Evolutionary conservation across 345 rosid species (phyloP).

Genomic region (Linum usitatissimum): DNA sequence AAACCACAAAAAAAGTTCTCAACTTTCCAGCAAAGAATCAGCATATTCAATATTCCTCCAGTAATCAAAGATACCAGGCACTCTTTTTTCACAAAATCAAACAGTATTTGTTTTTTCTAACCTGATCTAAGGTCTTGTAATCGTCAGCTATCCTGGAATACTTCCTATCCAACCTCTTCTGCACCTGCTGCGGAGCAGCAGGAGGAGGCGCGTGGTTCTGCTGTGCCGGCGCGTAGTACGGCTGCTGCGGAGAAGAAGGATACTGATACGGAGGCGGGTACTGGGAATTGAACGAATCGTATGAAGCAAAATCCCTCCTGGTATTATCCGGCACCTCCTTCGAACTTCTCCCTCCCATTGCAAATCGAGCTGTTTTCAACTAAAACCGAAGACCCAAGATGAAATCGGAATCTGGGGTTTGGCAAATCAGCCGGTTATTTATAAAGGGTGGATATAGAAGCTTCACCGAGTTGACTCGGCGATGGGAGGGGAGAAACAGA

Average conservation of each 20-base stretch:
- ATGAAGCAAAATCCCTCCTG: slow-evolving; percentile 21
- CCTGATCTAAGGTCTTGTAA: slow-evolving; percentile 80
- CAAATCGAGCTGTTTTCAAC: neutral
- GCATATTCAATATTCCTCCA: too few relatives aligned
- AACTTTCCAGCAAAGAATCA: too few relatives aligned
- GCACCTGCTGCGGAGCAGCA: slow-evolving; percentile 13
- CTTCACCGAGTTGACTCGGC: neutral
- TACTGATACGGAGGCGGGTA: slow-evolving; percentile 24
- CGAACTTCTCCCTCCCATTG: slow-evolving; percentile 80
- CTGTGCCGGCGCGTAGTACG: slow-evolving; percentile 43
- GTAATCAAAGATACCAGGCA: too few relatives aligned
- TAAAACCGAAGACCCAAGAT: neutral
- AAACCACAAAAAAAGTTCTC: too few relatives aligned
- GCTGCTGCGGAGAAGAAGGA: slow-evolving; percentile 15
- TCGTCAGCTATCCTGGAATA: slow-evolving; percentile 78
- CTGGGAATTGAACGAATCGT: slow-evolving; percentile 15
- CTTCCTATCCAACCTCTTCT: slow-evolving; percentile 41
- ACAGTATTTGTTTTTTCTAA: slow-evolving; percentile 12
- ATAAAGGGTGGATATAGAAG: neutral
- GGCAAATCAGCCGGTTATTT: neutral
- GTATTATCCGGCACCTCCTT: slow-evolving; percentile 15
- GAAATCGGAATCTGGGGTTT: neutral
- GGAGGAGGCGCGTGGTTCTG: slow-evolving; percentile 23
- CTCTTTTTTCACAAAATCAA: too few relatives aligned
- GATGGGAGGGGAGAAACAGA: neutral